phyloP scores from a whole-genome alignment of 306 rosid species.

The Dicorynia guianensis region DNA sequence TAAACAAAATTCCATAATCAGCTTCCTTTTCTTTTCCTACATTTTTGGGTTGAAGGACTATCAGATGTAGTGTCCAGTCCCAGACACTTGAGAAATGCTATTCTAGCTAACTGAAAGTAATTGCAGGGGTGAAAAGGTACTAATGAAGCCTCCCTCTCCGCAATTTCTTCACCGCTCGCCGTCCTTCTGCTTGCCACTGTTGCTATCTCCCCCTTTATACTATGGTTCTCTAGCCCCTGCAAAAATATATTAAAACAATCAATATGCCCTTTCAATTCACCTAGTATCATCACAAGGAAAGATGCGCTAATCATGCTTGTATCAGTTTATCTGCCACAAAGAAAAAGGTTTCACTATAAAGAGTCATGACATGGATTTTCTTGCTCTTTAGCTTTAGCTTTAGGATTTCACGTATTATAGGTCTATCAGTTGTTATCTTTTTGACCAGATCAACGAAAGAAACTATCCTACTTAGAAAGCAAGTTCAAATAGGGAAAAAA shows the following conservation, averaged over 20 bases:
- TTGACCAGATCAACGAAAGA: background rate
- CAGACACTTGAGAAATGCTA: constrained; percentile 83
- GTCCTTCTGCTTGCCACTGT: constrained; percentile 55
- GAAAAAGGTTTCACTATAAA: background rate
- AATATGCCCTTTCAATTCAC: constrained; percentile 27
- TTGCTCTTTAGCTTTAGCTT: constrained; percentile 7
- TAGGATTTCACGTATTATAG: background rate
- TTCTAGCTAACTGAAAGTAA: constrained; percentile 68
- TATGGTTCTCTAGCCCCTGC: constrained; percentile 56
- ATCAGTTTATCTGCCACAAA: background rate
- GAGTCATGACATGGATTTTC: constrained; percentile 5
- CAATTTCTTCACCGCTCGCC: constrained; percentile 48
- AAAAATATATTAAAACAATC: constrained; percentile 26
- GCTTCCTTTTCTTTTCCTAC: constrained; percentile 58
- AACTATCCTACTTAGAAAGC: background rate
- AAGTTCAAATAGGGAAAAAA: constrained; percentile 1
- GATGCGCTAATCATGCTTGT: background rate
- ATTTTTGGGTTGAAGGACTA: constrained; percentile 42
- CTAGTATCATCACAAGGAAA: constrained; percentile 2
- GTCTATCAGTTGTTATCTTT: background rate
- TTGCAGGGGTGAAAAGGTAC: constrained; percentile 64
- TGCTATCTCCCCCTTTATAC: constrained; percentile 57
- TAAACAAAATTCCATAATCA: constrained; percentile 30
- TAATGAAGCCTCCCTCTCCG: constrained; percentile 52
- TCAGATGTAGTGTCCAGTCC: constrained; percentile 72